phyloP scores from a whole-genome alignment of 495 filamentous ascomycete genomes.

The Letharia columbiana region DNA sequence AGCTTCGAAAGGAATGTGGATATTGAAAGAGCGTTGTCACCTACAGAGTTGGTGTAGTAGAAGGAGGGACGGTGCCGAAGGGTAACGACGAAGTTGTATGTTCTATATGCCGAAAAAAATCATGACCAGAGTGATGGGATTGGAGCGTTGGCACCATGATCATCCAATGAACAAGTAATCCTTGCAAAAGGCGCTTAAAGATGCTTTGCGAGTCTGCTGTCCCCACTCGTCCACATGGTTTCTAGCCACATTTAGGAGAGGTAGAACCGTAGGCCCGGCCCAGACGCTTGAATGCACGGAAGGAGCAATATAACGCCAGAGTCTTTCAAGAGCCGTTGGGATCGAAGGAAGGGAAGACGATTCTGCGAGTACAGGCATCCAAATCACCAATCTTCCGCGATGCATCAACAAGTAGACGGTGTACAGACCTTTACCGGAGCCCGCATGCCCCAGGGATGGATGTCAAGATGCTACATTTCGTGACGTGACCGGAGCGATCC shows the following conservation, averaged over 20 bases:
- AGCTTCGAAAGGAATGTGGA: conserved; percentile 5
- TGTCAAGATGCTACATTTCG: not conserved
- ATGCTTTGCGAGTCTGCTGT: not conserved
- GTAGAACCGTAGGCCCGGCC: not conserved
- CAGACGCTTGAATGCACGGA: not conserved
- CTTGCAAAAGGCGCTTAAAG: not conserved
- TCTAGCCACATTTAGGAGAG: not conserved
- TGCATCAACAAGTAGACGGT: not conserved
- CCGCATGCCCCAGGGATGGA: not conserved
- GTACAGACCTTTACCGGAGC: not conserved
- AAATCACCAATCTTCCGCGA: no score
- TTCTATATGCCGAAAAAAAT: not conserved
- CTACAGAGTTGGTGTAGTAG: not conserved
- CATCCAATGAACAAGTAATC: not conserved
- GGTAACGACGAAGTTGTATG: not conserved
- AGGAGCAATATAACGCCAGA: not conserved
- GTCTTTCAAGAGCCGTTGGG: not conserved
- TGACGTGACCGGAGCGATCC: not conserved
- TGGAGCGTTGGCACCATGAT: not conserved
- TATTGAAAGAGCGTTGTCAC: conserved; percentile 6
- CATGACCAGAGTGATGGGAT: not conserved
- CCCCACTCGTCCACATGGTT: conserved; percentile 1
- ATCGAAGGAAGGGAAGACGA: not conserved
- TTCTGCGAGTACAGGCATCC: not conserved
- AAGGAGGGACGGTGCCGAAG: not conserved